phyloP scores from a whole-genome alignment of 352 stramenopile genomes.

The Phytophthora chlamydospora region DNA sequence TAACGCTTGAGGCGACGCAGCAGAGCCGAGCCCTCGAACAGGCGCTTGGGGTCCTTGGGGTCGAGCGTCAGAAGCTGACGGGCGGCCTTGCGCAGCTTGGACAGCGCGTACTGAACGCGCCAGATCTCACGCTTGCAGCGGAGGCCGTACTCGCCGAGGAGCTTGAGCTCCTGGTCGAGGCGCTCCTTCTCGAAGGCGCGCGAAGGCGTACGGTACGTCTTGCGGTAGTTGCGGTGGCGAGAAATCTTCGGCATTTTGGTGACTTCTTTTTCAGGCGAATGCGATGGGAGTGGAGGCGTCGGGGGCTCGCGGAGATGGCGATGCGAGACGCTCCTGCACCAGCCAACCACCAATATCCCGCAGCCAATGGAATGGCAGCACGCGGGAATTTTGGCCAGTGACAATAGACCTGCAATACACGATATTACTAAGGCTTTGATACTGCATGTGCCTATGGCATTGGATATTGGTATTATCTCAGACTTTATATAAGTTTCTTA shows the following conservation, averaged over 20 bases:
- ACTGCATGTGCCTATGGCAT: background rate
- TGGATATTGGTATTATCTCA: too few relatives aligned
- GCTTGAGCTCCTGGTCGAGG: conserved; percentile 99
- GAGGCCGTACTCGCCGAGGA: conserved; percentile 99
- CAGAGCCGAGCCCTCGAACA: conserved; percentile 98
- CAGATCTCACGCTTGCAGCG: conserved; percentile 99
- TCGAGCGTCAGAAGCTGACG: conserved; percentile 98
- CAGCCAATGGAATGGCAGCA: conserved; percentile 37
- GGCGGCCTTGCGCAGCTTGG: conserved; percentile 99
- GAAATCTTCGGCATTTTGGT: conserved; percentile 88
- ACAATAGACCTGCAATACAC: background rate
- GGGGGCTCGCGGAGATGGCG: background rate
- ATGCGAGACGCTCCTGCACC: conserved; percentile 14
- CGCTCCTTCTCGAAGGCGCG: conserved; percentile 99
- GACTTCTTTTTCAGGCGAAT: conserved; percentile 78
- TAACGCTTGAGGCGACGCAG: conserved; percentile 97
- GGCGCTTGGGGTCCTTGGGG: conserved; percentile 97
- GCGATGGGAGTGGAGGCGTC: conserved; percentile 58
- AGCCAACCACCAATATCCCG: conserved; percentile 56
- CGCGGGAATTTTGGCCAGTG: conserved; percentile 1
- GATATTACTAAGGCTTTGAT: background rate
- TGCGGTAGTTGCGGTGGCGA: conserved; percentile 93
- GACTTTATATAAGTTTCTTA: too few relatives aligned
- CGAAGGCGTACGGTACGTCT: conserved; percentile 99
- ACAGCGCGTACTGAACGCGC: conserved; percentile 98